Evolutionary conservation across 768 basidiomycete genomes (phyloP).

Genomic region (Rubroboletus satanas): DNA sequence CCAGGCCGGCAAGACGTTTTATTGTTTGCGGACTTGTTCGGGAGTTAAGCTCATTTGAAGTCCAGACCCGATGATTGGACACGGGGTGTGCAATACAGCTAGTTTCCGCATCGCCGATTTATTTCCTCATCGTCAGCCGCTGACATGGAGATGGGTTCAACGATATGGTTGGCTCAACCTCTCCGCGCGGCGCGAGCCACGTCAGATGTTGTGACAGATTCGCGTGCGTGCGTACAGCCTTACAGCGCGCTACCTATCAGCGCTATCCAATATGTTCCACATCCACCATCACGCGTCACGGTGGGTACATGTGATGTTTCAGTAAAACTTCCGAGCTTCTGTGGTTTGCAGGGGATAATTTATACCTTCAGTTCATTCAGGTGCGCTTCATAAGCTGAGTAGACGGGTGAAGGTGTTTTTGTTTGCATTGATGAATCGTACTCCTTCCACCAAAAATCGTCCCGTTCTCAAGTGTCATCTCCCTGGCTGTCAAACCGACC

Average conservation of each 20-base stretch:
- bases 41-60: not conserved
- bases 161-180: not conserved
- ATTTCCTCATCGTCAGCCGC: not conserved
- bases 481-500: not conserved
- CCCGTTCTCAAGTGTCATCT: not conserved
- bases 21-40: not conserved
- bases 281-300: not conserved
- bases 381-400: not conserved
- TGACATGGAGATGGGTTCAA: not conserved
- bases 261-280: too few species aligned
- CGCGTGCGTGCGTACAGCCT: not conserved
- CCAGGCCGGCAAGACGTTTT: not conserved
- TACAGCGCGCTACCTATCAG: too few species aligned
- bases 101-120: not conserved
- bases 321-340: not conserved
- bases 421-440: not conserved
- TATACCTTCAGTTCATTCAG: too few species aligned
- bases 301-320: not conserved
- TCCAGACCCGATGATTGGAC: not conserved
- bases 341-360: not conserved
- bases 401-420: not conserved
- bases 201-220: not conserved
- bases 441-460: not conserved
- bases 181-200: not conserved
- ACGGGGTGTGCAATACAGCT: too few species aligned